Evolutionary conservation across 2,329 filamentous ascomycete species (phyloP).

Genomic region (Colletotrichum coccodes): DNA sequence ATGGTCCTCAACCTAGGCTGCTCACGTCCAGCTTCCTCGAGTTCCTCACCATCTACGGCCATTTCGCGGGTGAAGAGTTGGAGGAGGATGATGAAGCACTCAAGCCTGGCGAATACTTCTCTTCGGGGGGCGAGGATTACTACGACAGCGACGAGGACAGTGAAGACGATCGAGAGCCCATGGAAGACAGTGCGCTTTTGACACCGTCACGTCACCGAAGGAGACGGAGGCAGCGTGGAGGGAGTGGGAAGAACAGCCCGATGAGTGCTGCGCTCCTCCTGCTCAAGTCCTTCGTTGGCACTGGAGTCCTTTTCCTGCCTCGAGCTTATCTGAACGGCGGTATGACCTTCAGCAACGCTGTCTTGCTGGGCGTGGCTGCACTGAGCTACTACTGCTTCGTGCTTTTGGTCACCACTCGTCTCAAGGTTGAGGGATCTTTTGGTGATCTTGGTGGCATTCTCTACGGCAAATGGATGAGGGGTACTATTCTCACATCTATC

Average conservation of each 20-base stretch:
- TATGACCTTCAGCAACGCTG: constrained; percentile 94
- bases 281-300: constrained; percentile 97
- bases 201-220: constrained; percentile 79
- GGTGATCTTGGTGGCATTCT: constrained; percentile 94
- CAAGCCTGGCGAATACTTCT: constrained; percentile 90
- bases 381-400: constrained; percentile 99
- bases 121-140: constrained; percentile 73
- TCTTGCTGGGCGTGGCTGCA: constrained; percentile 85
- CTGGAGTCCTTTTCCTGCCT: constrained; percentile 92
- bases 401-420: constrained; percentile 85
- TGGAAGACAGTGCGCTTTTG: constrained; percentile 87
- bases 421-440: constrained; percentile 92
- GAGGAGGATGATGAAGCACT: constrained; percentile 96
- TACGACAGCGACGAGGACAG: constrained; percentile 55
- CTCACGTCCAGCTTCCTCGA: constrained; percentile 95
- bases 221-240: constrained; percentile 79
- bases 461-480: constrained; percentile 91
- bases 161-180: constrained; percentile 79
- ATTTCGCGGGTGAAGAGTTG: constrained; percentile 96
- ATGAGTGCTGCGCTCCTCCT: constrained; percentile 85
- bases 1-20: constrained; percentile 65
- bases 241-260: constrained; percentile 80
- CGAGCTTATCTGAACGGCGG: constrained; percentile 95
- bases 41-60: constrained; percentile 93
- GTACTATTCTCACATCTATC: constrained; percentile 88